Base-by-base conservation (phyloP, 2,329 filamentous ascomycete species). In the Pseudogymnoascus sp. region DNA sequence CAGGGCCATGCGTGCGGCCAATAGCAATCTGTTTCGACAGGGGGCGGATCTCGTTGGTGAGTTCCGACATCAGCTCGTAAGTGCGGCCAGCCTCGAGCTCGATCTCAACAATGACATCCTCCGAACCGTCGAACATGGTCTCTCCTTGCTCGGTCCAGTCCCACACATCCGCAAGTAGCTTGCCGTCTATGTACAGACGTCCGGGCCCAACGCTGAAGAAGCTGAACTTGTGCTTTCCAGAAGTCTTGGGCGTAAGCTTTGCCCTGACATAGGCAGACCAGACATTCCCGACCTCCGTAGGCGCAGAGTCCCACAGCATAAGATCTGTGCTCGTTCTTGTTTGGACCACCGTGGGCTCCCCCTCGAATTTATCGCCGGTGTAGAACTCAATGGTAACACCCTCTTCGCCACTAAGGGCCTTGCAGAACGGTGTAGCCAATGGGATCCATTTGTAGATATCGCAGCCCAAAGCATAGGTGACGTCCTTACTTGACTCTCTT, bases 261-360 rank as follows among this genome's bases (percentile, higher is more conserved):
- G 84, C 85, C 8, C 25, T 37, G 19, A 61, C 39, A 57, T 84
- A 76, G 62, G 86, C 86, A 1, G 85, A 89, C 80, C 85, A 89
- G 63, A 85, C 81, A 0, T 84, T 84, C 0, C 85, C 82, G 13
- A 87, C 51, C 65, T 86, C 78, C 21, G 79, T 78, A 14, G 86
- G 87, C 0, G 85, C 86, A 2, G 86, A 89, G 68, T 90, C 87
- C 86, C 86, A 89, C 1, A 90, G 78, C 78, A 87, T 89, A 1
- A 89, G 79, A 71, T 89, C 86, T 0, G 85, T 88, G 70, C 86
- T 87, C 6, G 77, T 80, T 67, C 86, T 81, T 61, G 80, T 79
- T 71, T 89, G 85, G 2, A 82, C 77, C 14, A 86, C 78, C 0
- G 80, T 77, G 8, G 86, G 83, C 21, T 78, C 73, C 1, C 85